These are phyloP conservation scores for Dendrobium catenatum DNA, from an alignment of 106 monocot species.

Conservation along the genomic window DNA sequence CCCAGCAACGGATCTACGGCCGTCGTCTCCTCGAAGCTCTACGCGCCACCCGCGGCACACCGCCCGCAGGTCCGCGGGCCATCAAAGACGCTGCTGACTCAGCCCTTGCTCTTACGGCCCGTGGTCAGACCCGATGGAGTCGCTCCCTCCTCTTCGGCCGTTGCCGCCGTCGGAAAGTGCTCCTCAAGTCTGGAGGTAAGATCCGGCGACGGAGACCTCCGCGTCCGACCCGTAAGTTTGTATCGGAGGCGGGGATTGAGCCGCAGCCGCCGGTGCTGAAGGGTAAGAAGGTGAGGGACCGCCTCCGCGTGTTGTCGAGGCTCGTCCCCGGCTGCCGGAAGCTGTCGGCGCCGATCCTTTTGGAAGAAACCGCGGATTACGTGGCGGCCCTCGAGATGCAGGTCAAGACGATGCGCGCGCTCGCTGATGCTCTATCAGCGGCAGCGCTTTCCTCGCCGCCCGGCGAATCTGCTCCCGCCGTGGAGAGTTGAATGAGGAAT, in stretches of 20 bases:
- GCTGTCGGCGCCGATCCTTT: slow-evolving; percentile 31
- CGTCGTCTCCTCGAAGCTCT: slow-evolving; percentile 56
- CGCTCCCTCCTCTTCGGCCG: slow-evolving; percentile 51
- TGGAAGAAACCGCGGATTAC: slow-evolving; percentile 75
- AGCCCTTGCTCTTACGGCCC: slow-evolving; percentile 60
- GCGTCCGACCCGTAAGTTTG: background rate
- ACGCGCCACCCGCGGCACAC: slow-evolving; percentile 9
- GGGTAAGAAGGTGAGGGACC: slow-evolving; percentile 43
- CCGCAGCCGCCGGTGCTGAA: background rate
- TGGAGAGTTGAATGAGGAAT: background rate
- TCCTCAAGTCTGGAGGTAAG: slow-evolving; percentile 36
- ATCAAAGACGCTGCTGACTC: slow-evolving; percentile 77
- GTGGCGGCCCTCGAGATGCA: slow-evolving; percentile 89
- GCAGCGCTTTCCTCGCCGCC: slow-evolving; percentile 5
- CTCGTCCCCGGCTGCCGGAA: slow-evolving; percentile 69
- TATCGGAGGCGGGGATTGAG: background rate
- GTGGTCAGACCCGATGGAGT: slow-evolving; percentile 67
- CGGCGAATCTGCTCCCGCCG: background rate
- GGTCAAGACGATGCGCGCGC: slow-evolving; percentile 69
- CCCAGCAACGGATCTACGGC: slow-evolving; percentile 47
- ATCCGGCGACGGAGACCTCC: slow-evolving; percentile 11
- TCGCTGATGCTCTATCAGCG: slow-evolving; percentile 51
- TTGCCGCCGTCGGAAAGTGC: slow-evolving; percentile 20
- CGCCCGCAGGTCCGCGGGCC: slow-evolving; percentile 13
- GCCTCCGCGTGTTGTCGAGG: slow-evolving; percentile 35